Evolutionary conservation across 495 filamentous ascomycete genomes (phyloP).

Genomic region (Aspergillus carlsbadensis): DNA sequence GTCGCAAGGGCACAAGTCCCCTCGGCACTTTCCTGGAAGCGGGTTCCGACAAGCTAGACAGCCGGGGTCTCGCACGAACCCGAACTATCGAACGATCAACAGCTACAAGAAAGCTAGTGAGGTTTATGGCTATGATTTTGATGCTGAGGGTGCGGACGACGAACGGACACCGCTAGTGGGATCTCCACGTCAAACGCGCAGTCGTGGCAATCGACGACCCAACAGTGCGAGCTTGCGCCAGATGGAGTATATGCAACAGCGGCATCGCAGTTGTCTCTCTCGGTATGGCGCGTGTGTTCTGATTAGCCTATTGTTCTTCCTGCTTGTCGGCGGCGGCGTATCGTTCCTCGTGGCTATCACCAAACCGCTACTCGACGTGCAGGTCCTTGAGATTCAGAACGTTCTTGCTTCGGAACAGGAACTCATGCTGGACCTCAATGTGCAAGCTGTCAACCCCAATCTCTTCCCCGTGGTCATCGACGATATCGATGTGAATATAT

Average conservation of each 20-base stretch:
- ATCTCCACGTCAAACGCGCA: conserved; percentile 58
- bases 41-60: conserved; percentile 37
- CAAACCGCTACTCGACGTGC: conserved; percentile 77
- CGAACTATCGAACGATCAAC: conserved; percentile 42
- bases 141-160: conserved; percentile 80
- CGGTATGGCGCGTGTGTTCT: conserved; percentile 79
- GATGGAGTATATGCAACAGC: conserved; percentile 71
- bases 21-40: conserved; percentile 52
- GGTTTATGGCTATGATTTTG: conserved; percentile 63
- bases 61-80: conserved; percentile 30
- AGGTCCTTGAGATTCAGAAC: conserved; percentile 75
- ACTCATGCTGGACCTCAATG: conserved; percentile 90
- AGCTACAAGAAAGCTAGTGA: conserved; percentile 54
- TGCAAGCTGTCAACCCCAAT: conserved; percentile 88
- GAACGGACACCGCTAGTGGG: conserved; percentile 84
- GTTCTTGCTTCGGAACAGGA: conserved; percentile 93
- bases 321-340: conserved; percentile 76
- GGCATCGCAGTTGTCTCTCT: conserved; percentile 61
- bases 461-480: conserved; percentile 80
- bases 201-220: conserved; percentile 56
- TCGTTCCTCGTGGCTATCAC: conserved; percentile 88
- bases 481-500: conserved; percentile 84
- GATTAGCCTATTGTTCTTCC: conserved; percentile 67
- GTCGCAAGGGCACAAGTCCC: conserved; percentile 53
- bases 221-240: conserved; percentile 64